phyloP scores from a whole-genome alignment of 495 filamentous ascomycete species.

The Penicillium cataractarum region DNA sequence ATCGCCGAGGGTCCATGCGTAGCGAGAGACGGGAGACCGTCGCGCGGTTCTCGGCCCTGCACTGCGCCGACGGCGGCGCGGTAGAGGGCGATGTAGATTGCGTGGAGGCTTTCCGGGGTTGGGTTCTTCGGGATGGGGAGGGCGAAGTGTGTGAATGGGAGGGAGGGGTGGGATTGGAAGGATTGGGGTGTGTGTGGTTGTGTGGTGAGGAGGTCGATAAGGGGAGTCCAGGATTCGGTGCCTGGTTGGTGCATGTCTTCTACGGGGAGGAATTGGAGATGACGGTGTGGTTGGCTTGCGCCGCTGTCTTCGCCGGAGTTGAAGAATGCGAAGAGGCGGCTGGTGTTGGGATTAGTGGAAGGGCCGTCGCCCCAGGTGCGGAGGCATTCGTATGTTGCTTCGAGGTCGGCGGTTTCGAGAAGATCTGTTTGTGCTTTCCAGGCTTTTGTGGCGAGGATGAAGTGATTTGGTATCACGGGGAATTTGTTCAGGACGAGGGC shows the following conservation, averaged over 20 bases:
- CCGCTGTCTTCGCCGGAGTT: conserved; percentile 80
- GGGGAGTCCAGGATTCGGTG: conserved; percentile 49
- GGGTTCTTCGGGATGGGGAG: conserved; percentile 45
- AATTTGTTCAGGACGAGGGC: conserved; percentile 80
- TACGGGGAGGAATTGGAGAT: conserved; percentile 77
- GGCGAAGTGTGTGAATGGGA: conserved; percentile 60
- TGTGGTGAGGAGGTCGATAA: conserved; percentile 53
- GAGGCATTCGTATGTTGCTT: conserved; percentile 66
- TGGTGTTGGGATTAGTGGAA: neutral
- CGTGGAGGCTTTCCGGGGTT: conserved; percentile 42
- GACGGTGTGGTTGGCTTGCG: conserved; percentile 77
- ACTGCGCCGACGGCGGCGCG: conserved; percentile 49
- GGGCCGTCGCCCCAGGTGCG: conserved; percentile 53
- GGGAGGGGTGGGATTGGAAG: conserved; percentile 31
- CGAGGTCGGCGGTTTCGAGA: conserved; percentile 67
- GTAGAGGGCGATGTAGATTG: conserved; percentile 59
- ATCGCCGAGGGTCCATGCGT: conserved; percentile 55
- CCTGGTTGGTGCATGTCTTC: conserved; percentile 64
- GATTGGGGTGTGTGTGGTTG: conserved; percentile 24
- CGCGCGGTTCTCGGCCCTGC: conserved; percentile 6
- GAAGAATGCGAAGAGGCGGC: conserved; percentile 74
- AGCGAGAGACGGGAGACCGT: neutral
- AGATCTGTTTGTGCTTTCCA: conserved; percentile 71
- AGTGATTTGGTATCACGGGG: conserved; percentile 77
- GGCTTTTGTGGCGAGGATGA: conserved; percentile 71